Base-by-base conservation (phyloP, 371 early-diverging fungal species). In the Chytridiales sp. region DNA sequence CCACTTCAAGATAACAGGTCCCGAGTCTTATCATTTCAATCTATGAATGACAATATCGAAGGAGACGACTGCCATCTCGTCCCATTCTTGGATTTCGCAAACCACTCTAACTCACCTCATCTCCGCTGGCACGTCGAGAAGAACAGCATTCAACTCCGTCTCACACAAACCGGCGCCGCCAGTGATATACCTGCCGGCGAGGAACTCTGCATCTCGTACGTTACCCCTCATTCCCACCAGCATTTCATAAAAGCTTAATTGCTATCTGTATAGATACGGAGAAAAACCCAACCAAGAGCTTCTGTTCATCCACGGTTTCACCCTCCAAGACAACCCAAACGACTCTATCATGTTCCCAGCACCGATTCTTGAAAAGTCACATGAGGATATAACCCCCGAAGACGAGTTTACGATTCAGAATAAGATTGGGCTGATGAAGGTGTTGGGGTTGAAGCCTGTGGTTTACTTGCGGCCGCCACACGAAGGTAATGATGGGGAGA, bases 271-370 rank as follows among this genome's bases (percentile, higher is more conserved):
- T n/a, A n/a, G n/a, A n/a, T n/a, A 85, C 59, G 86, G 83, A 5
- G 76, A 70, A 6, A 86, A 86, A 50, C 70, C 87, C 13, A 88
- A 86, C 59, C 70, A 70, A 48, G 87, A 88, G 51, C 63, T 88
- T 0, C 62, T 88, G 19, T 88, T 81, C 49, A 48, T 79, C 3
- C 81, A 85, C 57, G 83, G 84, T 0, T 85, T 85, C 49, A 70
- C 70, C 32, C 39, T 78, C 0, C 54, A 47, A 1, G 56, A 68
- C 24, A 82, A 85, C 22, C 62, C 75, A 6, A 64, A 75, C 63
- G 83, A 85, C 61, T 34, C 52, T 30, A 47, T 69, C 22, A 35
- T 26, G 8, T 61, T 69, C 36, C 58, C 46, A n/a, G 50, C 60
- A 6, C 74, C 70, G 17, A 48, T 69, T 31, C 5, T 67, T 19